Percentiles rank a stretch among this genome's conserved stretches.
Evolutionary conservation across 192 early-diverging fungal genomes (phyloP).

Genomic region (Chytriomyces sp.): DNA sequence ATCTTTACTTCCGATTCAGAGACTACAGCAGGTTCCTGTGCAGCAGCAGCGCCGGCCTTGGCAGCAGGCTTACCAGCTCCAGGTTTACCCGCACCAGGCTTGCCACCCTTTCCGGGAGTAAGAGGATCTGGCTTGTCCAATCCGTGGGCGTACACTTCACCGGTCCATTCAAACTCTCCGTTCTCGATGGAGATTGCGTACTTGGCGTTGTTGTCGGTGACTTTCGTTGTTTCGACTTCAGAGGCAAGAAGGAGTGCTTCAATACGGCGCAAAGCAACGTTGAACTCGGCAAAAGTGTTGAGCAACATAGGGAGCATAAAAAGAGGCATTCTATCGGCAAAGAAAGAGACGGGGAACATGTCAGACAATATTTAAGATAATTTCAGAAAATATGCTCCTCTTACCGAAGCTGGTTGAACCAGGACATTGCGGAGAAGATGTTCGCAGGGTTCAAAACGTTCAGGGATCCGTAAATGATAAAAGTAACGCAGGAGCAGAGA

Average conservation of each 20-base stretch:
- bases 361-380: slow-evolving; percentile 33
- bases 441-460: slow-evolving; percentile 37
- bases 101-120: background rate
- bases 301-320: slow-evolving; percentile 61
- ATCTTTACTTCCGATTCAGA: slow-evolving; percentile 3
- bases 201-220: slow-evolving; percentile 45
- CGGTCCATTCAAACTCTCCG: slow-evolving; percentile 67
- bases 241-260: slow-evolving; percentile 59
- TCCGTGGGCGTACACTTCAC: slow-evolving; percentile 20
- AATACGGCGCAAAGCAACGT: slow-evolving; percentile 57
- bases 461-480: slow-evolving; percentile 51
- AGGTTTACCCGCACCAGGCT: background rate
- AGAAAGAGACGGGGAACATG: slow-evolving; percentile 34
- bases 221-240: slow-evolving; percentile 63
- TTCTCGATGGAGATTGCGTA: slow-evolving; percentile 63
- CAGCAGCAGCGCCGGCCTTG: background rate
- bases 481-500: slow-evolving; percentile 46
- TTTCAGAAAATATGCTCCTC: background rate
- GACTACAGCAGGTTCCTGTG: background rate
- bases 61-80: background rate
- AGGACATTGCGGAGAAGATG: slow-evolving; percentile 57
- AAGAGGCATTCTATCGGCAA: slow-evolving; percentile 48
- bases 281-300: slow-evolving; percentile 54
- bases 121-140: slow-evolving; percentile 24
- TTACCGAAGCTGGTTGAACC: slow-evolving; percentile 51